Conservation (phyloP, 306 rosid genomes). For the Cercis canadensis region DNA sequence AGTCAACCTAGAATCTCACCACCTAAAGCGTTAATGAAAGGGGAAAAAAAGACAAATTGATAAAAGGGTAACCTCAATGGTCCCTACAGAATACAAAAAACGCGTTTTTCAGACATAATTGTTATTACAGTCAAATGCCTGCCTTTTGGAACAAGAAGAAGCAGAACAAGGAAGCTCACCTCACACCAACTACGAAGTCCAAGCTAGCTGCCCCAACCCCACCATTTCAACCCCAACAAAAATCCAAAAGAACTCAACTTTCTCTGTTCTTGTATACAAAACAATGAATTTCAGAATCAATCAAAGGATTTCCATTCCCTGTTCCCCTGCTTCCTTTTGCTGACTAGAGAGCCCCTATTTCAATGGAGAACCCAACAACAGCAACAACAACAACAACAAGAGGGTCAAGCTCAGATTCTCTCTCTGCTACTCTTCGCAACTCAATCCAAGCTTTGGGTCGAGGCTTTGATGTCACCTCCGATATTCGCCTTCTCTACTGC, state of each 20-base stretch:
- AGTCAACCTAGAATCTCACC: constrained; percentile 48
- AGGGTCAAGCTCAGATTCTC: constrained; percentile 57
- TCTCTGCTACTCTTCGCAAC: constrained; percentile 67
- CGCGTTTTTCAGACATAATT: constrained; percentile 60
- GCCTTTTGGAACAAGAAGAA: constrained; percentile 45
- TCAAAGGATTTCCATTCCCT: background rate
- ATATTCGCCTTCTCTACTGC: constrained; percentile 91
- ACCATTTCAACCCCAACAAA: constrained; percentile 22
- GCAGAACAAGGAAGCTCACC: constrained; percentile 30
- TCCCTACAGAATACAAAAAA: constrained; percentile 42
- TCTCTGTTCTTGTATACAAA: background rate
- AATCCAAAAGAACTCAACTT: background rate
- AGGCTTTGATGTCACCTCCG: constrained; percentile 95
- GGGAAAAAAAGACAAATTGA: background rate
- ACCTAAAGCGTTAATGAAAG: background rate
- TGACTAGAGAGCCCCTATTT: constrained; percentile 30
- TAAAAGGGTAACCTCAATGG: constrained; percentile 8
- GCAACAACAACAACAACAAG: constrained; percentile 34
- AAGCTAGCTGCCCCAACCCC: constrained; percentile 28
- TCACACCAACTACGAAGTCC: constrained; percentile 43
- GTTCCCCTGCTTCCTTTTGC: constrained; percentile 4
- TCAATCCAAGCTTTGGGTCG: constrained; percentile 95
- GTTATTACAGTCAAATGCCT: constrained; percentile 58
- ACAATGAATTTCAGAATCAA: constrained; percentile 37
- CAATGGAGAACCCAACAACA: constrained; percentile 48